These are phyloP conservation scores for Botrytis byssoidea DNA, from an alignment of 2,329 filamentous ascomycete species.

Conservation along the genomic window DNA sequence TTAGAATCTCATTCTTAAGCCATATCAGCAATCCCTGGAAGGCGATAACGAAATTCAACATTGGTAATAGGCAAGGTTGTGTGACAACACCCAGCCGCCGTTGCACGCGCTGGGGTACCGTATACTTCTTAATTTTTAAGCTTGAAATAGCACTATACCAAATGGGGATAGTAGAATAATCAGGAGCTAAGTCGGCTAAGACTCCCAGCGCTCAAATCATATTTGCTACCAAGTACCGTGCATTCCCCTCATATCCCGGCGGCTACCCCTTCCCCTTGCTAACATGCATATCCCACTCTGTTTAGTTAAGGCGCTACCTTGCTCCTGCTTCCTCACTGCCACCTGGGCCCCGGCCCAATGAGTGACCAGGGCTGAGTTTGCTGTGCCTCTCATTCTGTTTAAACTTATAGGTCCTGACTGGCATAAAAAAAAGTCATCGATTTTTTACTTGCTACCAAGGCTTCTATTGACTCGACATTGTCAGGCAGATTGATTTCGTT, in stretches of 20 bases:
- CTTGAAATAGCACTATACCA: constrained; percentile 14
- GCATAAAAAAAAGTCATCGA: constrained; percentile 21
- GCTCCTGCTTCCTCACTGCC: constrained; percentile 27
- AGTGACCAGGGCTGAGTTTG: constrained; percentile 28
- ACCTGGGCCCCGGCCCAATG: constrained; percentile 24
- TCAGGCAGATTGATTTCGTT: constrained; percentile 23
- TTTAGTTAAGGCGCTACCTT: constrained; percentile 15
- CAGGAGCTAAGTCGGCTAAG: constrained; percentile 5
- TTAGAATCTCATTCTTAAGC: background rate
- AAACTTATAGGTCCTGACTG: constrained; percentile 29
- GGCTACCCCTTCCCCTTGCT: constrained; percentile 16
- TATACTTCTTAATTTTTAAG: constrained; percentile 8
- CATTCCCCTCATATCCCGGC: constrained; percentile 18
- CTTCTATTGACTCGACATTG: constrained; percentile 22
- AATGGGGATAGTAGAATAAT: background rate
- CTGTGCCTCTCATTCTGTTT: constrained; percentile 29
- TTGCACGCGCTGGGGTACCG: constrained; percentile 8
- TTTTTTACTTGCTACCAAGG: constrained; percentile 24
- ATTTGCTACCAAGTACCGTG: constrained; percentile 16
- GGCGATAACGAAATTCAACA: background rate
- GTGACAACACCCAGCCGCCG: constrained; percentile 17
- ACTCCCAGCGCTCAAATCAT: background rate
- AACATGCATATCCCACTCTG: constrained; percentile 20
- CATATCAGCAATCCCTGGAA: background rate
- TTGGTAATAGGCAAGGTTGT: constrained; percentile 7